phyloP scores from a whole-genome alignment of 2,329 filamentous ascomycete species.

The Ceratocystis papillata region DNA sequence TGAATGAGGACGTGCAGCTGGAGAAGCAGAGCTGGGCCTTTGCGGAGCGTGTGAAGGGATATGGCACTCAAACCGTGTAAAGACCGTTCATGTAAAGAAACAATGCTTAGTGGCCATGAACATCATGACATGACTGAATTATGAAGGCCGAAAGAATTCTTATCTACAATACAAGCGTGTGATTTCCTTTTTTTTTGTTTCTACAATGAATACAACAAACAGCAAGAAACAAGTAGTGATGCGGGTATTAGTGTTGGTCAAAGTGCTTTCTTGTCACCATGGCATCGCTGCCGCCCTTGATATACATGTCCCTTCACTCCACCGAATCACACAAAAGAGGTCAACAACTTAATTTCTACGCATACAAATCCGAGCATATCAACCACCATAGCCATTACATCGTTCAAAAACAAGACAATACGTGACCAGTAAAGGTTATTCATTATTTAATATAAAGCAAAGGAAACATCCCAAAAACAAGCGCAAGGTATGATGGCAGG shows the following conservation, averaged over 20 bases:
- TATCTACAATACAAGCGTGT: slow-evolving; percentile 22
- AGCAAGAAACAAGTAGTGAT: not conserved
- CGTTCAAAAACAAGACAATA: slow-evolving; percentile 12
- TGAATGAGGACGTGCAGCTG: slow-evolving; percentile 75
- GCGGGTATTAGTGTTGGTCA: no score
- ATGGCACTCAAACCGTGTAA: slow-evolving; percentile 70
- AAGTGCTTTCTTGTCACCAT: no score
- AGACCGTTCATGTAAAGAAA: not conserved
- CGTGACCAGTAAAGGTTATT: slow-evolving; percentile 15
- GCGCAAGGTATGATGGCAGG: slow-evolving; percentile 23
- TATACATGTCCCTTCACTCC: no score
- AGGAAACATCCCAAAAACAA: slow-evolving; percentile 23
- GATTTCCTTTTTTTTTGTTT: slow-evolving; percentile 12
- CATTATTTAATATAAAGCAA: slow-evolving; percentile 12
- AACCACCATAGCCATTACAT: slow-evolving; percentile 12
- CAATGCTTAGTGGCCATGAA: slow-evolving; percentile 1
- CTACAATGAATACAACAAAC: not conserved
- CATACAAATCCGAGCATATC: no score
- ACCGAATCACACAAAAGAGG: no score
- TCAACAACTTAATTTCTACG: no score
- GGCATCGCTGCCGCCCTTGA: no score
- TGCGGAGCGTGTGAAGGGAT: slow-evolving; percentile 86
- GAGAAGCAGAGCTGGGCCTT: slow-evolving; percentile 98
- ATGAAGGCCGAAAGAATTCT: slow-evolving; percentile 13
- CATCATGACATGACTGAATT: slow-evolving; percentile 4